Evolutionary conservation across 2,329 filamentous ascomycete species (phyloP), one percentile per base, ranked within the genome.

Genomic region (Claviceps citrina): DNA sequence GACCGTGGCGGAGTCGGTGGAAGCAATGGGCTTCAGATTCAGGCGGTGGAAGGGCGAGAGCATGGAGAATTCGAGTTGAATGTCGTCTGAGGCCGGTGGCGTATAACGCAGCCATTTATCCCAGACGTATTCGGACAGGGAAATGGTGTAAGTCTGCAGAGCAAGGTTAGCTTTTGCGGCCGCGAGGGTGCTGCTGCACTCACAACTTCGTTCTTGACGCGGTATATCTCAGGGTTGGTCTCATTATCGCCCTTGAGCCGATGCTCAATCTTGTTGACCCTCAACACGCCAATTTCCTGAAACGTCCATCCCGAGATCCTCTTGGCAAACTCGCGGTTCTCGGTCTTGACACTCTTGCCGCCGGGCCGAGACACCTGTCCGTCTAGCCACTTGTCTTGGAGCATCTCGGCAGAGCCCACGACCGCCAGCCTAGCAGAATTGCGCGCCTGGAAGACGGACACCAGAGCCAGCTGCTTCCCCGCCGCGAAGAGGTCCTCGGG

Each of bases 11-110:
- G 84, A 78, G 40, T 69, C 61, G 1, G 77, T 80, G 20, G 67
- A 68, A 25, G 63, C 60, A 8, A 39, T 15, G 12, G 75, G 72
- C 7, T 65, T 52, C 25, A 98, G 77, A 44, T 77, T 69, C 26
- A 96, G 71, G 31, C 91, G 87, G 66, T 95, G 81, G 76, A 95
- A 96, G 42, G 91, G 89, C 1, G 89, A 95, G 35, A 98, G 81
- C 91, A 96, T 98, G 66, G 79, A 87, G 69, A 96, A 95, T 62
- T 98, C 91, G 46, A 98, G 83, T 62, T 98, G 91, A 26, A 98
- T 57, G 22, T 68, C 70, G 57, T 98, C 91, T 46, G 64, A 68
- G 7, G 69, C 55, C 18, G 84, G 78, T 16, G 82, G 67, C 31
- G 66, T 67, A 63, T 86, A 95, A 34, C 87, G 82, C 5, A 67